phyloP scores from a whole-genome alignment of 176 grass and related monocot species.

The Cenchrus americanus region DNA sequence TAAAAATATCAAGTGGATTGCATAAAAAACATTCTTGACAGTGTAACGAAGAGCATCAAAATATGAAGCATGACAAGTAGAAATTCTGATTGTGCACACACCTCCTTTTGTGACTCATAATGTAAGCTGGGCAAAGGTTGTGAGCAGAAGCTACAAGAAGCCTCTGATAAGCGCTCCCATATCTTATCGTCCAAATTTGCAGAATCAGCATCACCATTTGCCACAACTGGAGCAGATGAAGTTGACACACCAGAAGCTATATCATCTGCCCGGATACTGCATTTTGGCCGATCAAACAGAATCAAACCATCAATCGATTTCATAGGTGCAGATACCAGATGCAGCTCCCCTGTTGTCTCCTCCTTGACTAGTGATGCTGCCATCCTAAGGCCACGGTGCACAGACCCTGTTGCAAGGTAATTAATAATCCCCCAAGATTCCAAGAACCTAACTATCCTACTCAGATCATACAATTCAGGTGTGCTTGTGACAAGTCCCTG shows the following conservation, averaged over 20 bases:
- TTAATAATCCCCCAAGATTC: slow-evolving; percentile 98
- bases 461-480: slow-evolving; percentile 84
- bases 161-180: slow-evolving; percentile 66
- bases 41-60: not conserved
- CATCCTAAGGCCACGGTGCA: slow-evolving; percentile 78
- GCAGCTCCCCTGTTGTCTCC: slow-evolving; percentile 79
- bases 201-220: slow-evolving; percentile 48
- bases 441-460: slow-evolving; percentile 87
- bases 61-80: slow-evolving; percentile 17
- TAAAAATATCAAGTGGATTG: slow-evolving; percentile 24
- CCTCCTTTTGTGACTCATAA: slow-evolving; percentile 94
- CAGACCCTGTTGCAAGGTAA: slow-evolving; percentile 76
- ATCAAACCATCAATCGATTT: slow-evolving; percentile 96
- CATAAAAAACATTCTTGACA: not conserved
- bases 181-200: slow-evolving; percentile 73
- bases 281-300: slow-evolving; percentile 96
- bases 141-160: slow-evolving; percentile 68
- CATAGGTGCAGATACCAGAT: slow-evolving; percentile 72
- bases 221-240: slow-evolving; percentile 43
- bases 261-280: slow-evolving; percentile 65
- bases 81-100: slow-evolving; percentile 42
- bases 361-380: slow-evolving; percentile 78
- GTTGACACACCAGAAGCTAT: slow-evolving; percentile 42
- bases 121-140: slow-evolving; percentile 67
- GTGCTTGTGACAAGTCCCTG: slow-evolving; percentile 77